Base-by-base conservation (phyloP, 129 eudicot genomes). In the Cynara cardunculus region DNA sequence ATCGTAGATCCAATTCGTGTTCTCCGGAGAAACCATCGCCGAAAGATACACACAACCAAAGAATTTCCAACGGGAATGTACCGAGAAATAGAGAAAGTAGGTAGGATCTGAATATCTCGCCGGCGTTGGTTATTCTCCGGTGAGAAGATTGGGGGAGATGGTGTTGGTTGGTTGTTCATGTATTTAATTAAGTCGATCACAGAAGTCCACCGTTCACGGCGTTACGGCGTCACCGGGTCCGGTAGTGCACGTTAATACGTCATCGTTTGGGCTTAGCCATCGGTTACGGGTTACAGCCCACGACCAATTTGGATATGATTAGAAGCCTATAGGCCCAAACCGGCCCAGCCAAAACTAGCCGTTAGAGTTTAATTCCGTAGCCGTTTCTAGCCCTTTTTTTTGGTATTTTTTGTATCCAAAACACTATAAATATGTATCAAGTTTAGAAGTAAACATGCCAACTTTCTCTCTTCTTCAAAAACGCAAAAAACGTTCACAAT, bases 1-100 rank as follows among this genome's bases (percentile, higher is more conserved):
- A 22, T 88, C 88, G 73, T 68, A 90, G 27, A 93, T 73, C 97
- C 94, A 93, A 61, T 89, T 89, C 25, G 85, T 78, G 84, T 88
- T 87, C 68, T 91, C 98, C 80, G 88, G 94, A 0, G 89, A 89
- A 37, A 88, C 91, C 97, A 91, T 93, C 71, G 64, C 75, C 76
- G 79, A 68, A 37, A 61, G 16, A 37, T 80, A 72, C 64, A 35
- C 64, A 35, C 64, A 26, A 11, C 22, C 30, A 7, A 80, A 7
- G 28, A 62, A 37, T 18, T 16, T 65, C 46, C 73, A 67, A 67
- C 44, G 31, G 18, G 44, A 69, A 34, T 61, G 67, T 4, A 64
- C 56, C 41, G 73, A 21, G 6, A 37, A 62, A 72, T 34, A 24
- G 72, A 34, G 10, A 1, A 56, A 72, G 27, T 2, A 41, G 4